A percentile compares a stretch with the other conserved stretches of the same genome.
phyloP scores from a whole-genome alignment of 441 rosid genomes.

The Gossypium schwendimanii region DNA sequence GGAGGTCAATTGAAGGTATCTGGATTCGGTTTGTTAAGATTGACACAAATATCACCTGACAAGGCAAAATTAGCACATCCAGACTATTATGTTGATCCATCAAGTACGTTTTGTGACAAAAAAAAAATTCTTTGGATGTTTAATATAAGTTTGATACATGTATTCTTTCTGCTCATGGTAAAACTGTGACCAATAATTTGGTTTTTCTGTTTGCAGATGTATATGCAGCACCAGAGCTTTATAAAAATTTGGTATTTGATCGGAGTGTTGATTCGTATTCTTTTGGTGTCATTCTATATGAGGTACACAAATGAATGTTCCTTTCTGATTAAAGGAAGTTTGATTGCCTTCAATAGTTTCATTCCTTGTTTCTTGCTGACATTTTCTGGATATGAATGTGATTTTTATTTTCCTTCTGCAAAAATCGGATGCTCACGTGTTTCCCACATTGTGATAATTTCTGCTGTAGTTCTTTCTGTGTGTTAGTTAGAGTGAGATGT shows the following conservation, averaged over 20 bases:
- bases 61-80: slow-evolving; percentile 54
- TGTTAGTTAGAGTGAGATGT: neutral
- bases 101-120: slow-evolving; percentile 42
- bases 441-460: neutral
- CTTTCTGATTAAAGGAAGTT: neutral
- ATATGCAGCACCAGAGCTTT: slow-evolving; percentile 80
- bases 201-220: slow-evolving; percentile 43
- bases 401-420: neutral
- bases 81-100: slow-evolving; percentile 36
- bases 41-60: slow-evolving; percentile 52
- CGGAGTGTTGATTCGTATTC: slow-evolving; percentile 78
- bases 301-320: slow-evolving; percentile 38
- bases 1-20: slow-evolving; percentile 79
- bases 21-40: slow-evolving; percentile 76
- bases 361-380: neutral
- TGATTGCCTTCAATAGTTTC: neutral
- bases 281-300: slow-evolving; percentile 72
- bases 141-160: neutral
- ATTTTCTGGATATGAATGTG: neutral
- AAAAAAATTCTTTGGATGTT: neutral
- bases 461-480: neutral
- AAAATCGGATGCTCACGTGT: neutral
- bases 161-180: neutral
- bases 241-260: slow-evolving; percentile 58
- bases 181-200: neutral